These are phyloP conservation scores for Phytophthora citrophthora DNA, from an alignment of 352 stramenopile species.

Conservation along the genomic window DNA sequence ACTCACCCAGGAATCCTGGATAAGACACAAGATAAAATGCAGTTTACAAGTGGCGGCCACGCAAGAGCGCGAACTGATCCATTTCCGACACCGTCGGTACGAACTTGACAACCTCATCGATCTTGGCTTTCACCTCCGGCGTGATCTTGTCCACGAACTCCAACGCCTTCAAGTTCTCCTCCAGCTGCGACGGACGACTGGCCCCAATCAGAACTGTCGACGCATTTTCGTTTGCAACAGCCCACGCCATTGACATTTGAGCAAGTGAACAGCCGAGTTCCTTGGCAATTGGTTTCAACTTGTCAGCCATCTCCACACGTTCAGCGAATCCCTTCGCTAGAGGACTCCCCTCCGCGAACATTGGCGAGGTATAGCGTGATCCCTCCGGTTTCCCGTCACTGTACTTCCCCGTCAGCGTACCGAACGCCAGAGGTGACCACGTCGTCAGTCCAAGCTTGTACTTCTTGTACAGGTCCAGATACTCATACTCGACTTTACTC, in stretches of 20 bases:
- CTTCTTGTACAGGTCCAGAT: slow-evolving; percentile 21
- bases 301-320: slow-evolving; percentile 27
- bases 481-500: slow-evolving; percentile 25
- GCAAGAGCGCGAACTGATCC: background rate
- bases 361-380: slow-evolving; percentile 4
- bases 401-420: slow-evolving; percentile 8
- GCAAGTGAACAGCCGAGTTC: slow-evolving; percentile 30
- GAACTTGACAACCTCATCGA: slow-evolving; percentile 6
- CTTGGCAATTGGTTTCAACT: slow-evolving; percentile 46
- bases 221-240: slow-evolving; percentile 53
- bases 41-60: slow-evolving; percentile 3
- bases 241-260: slow-evolving; percentile 59
- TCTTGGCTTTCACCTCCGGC: slow-evolving; percentile 12
- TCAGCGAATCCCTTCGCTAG: slow-evolving; percentile 13
- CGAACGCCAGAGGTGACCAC: slow-evolving; percentile 11
- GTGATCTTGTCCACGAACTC: slow-evolving; percentile 19
- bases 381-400: slow-evolving; percentile 8
- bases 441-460: slow-evolving; percentile 17
- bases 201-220: slow-evolving; percentile 64
- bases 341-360: slow-evolving; percentile 7
- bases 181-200: slow-evolving; percentile 20
- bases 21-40: background rate
- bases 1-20: too few species aligned
- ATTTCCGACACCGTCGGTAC: slow-evolving; percentile 13
- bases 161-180: slow-evolving; percentile 11